These are phyloP conservation scores for Melampsora americana DNA, from an alignment of 1,284 basidiomycete species.

Conservation along the genomic window DNA sequence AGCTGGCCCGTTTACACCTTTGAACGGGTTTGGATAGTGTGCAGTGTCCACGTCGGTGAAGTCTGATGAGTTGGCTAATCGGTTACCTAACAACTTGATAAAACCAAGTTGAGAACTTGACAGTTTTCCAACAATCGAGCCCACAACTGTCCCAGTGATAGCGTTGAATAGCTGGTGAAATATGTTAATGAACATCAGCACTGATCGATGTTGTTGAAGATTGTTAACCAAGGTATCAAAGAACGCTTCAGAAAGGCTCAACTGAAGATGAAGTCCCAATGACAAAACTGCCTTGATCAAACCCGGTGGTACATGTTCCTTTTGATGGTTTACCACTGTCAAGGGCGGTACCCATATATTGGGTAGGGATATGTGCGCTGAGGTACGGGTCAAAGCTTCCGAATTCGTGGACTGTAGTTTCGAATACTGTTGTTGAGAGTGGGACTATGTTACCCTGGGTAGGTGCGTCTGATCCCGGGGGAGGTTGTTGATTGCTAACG, in stretches of 20 bases:
- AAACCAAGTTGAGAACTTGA: background rate
- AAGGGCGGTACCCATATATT: slow-evolving; percentile 48
- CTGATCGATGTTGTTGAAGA: background rate
- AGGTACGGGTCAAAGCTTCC: slow-evolving; percentile 57
- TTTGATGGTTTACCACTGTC: slow-evolving; percentile 49
- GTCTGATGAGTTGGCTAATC: slow-evolving; percentile 1
- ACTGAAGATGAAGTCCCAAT: slow-evolving; percentile 35
- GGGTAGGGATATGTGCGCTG: slow-evolving; percentile 51
- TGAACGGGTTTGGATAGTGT: slow-evolving; percentile 29
- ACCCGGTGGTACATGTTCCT: slow-evolving; percentile 17
- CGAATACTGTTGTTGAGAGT: slow-evolving; percentile 54
- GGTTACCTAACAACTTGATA: background rate
- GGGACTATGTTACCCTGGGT: slow-evolving; percentile 12
- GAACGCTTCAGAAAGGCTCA: background rate
- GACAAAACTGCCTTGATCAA: slow-evolving; percentile 31
- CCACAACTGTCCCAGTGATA: slow-evolving; percentile 46
- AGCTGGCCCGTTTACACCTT: slow-evolving; percentile 45
- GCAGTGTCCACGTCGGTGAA: background rate
- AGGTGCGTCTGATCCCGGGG: background rate
- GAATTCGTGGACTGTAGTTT: slow-evolving; percentile 58
- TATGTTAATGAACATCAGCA: slow-evolving; percentile 1
- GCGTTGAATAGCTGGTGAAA: slow-evolving; percentile 27
- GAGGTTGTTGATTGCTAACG: slow-evolving; percentile 14
- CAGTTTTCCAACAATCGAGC: slow-evolving; percentile 49
- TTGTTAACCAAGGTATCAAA: slow-evolving; percentile 45